Evolutionary conservation across 2,329 filamentous ascomycete species (phyloP), one percentile per base, ranked within the genome.

Genomic region (Phymatotrichopsis omnivora): DNA sequence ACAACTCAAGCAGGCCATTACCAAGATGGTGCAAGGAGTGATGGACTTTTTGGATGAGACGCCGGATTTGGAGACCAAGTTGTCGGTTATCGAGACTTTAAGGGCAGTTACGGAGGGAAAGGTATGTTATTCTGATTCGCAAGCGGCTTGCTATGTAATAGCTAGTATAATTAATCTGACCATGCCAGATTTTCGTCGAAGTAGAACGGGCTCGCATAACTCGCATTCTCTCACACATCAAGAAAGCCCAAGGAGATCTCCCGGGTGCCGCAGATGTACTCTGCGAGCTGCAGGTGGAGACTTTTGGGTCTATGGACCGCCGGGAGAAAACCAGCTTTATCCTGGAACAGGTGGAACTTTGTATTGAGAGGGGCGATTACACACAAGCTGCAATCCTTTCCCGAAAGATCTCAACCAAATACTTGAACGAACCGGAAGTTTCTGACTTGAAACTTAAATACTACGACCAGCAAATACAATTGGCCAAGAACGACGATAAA

Each of bases 281-380:
- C 28, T 98, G 91, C 67, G 91, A 98, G 69, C 74, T 98, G 50
- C 91, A 98, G 65, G 91, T 98, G 38, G 91, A 98, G 73, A 98
- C 91, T 0, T 98, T 98, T 64, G 91, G 91, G 7, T 96, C 89
- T 17, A 98, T 98, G 91, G 82, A 85, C 54, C 76, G 91, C 59
- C 77, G 91, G 58, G 91, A 98, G 65, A 98, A 98, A 80, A 95
- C 87, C 4, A 91, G 96, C 61, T 98, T 98, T 64, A 98, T 98
- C 61, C 72, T 98, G 42, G 84, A 93, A 52, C 91, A 98, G 67
- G 89, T 96, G 30, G 75, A 79, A 25, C 75, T 98, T 41, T 98
- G 91, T 69, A 96, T 98, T 64, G 82, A 95, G 67, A 89, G 80
- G 60, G 83, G 80, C 46, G 91, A 98, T 64, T 98, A 87, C 87